phyloP scores from a whole-genome alignment of 345 rosid species.

The Lumnitzera littorea region DNA sequence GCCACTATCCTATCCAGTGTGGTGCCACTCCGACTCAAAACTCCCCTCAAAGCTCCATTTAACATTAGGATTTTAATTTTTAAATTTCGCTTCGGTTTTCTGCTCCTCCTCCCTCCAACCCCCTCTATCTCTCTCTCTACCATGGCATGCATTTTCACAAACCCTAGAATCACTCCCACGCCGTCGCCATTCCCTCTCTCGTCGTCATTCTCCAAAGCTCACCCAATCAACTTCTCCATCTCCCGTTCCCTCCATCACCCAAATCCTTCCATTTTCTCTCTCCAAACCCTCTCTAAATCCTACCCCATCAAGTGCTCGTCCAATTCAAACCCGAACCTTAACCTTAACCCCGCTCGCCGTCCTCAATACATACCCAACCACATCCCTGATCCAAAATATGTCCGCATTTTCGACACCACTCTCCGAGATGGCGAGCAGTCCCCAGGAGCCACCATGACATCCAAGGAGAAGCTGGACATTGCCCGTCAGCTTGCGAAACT shows the following conservation, averaged over 20 bases:
- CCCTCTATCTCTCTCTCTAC: too few relatives aligned
- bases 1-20: too few relatives aligned
- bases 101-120: too few relatives aligned
- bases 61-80: too few relatives aligned
- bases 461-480: constrained; percentile 82
- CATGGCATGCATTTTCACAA: too few relatives aligned
- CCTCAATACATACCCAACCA: constrained; percentile 66
- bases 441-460: constrained; percentile 90
- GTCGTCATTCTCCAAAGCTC: constrained; percentile 1
- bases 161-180: constrained; percentile 6
- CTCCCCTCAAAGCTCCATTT: too few relatives aligned
- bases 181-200: constrained; percentile 8
- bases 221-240: constrained; percentile 16
- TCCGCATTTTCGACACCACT: constrained; percentile 89
- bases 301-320: constrained; percentile 9
- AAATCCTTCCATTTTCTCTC: constrained; percentile 4
- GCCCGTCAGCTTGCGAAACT: constrained; percentile 84
- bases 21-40: too few relatives aligned
- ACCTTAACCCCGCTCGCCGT: constrained; percentile 19
- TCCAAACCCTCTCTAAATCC: constrained; percentile 17
- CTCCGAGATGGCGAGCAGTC: constrained; percentile 99
- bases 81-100: too few relatives aligned
- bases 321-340: constrained; percentile 1
- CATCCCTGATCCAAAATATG: constrained; percentile 66
- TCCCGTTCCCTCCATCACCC: constrained; percentile 4